Conservation (phyloP, 2,329 filamentous ascomycete species). For the Fonsecaea nubica region DNA sequence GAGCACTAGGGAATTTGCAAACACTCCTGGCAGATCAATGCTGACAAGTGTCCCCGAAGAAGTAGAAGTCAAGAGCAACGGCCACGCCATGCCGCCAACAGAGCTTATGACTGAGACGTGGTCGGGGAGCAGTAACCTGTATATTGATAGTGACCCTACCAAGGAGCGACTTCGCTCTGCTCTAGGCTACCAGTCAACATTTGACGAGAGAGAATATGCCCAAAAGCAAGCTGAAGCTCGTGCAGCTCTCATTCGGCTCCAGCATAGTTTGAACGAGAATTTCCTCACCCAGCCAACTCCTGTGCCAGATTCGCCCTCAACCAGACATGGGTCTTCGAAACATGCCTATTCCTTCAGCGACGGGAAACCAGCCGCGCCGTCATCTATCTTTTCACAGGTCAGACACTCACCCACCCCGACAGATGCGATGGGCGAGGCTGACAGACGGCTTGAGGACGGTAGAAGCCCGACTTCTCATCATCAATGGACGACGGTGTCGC, state of each 20-base stretch:
- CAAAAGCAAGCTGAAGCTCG: slow-evolving; percentile 40
- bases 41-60: slow-evolving; percentile 31
- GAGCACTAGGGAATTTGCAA: slow-evolving; percentile 37
- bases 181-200: slow-evolving; percentile 25
- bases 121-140: slow-evolving; percentile 11
- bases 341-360: slow-evolving; percentile 26
- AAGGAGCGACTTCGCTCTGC: background rate
- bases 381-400: slow-evolving; percentile 32
- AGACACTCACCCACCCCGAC: slow-evolving; percentile 26
- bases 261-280: slow-evolving; percentile 38
- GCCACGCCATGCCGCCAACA: slow-evolving; percentile 8
- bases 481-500: slow-evolving; percentile 22
- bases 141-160: slow-evolving; percentile 16
- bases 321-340: slow-evolving; percentile 17
- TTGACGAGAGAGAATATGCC: slow-evolving; percentile 37
- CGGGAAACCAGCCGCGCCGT: slow-evolving; percentile 30
- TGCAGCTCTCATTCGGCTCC: slow-evolving; percentile 38
- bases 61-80: slow-evolving; percentile 18
- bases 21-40: slow-evolving; percentile 23
- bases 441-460: slow-evolving; percentile 12
- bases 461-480: slow-evolving; percentile 27
- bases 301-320: slow-evolving; percentile 19
- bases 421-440: slow-evolving; percentile 20
- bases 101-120: slow-evolving; percentile 1
- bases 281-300: slow-evolving; percentile 29